Conservation (phyloP, 2,329 filamentous ascomycete species). For the Trichoderma arundinaceum region DNA sequence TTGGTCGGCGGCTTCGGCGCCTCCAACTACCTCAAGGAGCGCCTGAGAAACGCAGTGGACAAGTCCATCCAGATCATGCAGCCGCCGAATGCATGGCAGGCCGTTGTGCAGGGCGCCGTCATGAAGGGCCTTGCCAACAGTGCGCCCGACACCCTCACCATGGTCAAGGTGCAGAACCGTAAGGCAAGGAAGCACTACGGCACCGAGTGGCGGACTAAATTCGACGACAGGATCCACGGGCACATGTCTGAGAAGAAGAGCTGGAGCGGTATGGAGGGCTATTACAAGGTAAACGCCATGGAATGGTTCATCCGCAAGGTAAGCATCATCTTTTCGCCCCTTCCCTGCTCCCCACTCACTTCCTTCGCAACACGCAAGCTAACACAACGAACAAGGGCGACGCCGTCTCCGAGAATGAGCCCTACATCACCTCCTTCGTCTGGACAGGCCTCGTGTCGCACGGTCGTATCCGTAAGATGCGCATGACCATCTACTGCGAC, state of each 20-base stretch:
- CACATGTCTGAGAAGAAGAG: slow-evolving; percentile 43
- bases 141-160: slow-evolving; percentile 43
- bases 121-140: slow-evolving; percentile 53
- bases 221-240: slow-evolving; percentile 41
- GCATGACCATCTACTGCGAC: slow-evolving; percentile 48
- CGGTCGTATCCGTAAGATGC: slow-evolving; percentile 45
- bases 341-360: too few relatives aligned
- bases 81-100: slow-evolving; percentile 54
- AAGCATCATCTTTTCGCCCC: slow-evolving; percentile 18
- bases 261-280: slow-evolving; percentile 48
- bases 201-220: slow-evolving; percentile 43
- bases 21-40: slow-evolving; percentile 52
- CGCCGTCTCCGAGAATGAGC: slow-evolving; percentile 48
- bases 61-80: slow-evolving; percentile 50
- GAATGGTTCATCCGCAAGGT: slow-evolving; percentile 52
- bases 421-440: slow-evolving; percentile 44
- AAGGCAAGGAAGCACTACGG: slow-evolving; percentile 54
- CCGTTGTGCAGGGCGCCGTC: slow-evolving; percentile 56
- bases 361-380: neutral
- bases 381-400: slow-evolving; percentile 42
- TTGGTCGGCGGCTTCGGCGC: slow-evolving; percentile 55
- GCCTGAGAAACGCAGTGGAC: slow-evolving; percentile 46
- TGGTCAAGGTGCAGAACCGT: slow-evolving; percentile 49
- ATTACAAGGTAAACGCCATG: slow-evolving; percentile 49
- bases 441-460: slow-evolving; percentile 42